Evolutionary conservation across 2,329 filamentous ascomycete species (phyloP), one percentile per base, ranked within the genome.

Genomic region (Thielaviopsis populi): DNA sequence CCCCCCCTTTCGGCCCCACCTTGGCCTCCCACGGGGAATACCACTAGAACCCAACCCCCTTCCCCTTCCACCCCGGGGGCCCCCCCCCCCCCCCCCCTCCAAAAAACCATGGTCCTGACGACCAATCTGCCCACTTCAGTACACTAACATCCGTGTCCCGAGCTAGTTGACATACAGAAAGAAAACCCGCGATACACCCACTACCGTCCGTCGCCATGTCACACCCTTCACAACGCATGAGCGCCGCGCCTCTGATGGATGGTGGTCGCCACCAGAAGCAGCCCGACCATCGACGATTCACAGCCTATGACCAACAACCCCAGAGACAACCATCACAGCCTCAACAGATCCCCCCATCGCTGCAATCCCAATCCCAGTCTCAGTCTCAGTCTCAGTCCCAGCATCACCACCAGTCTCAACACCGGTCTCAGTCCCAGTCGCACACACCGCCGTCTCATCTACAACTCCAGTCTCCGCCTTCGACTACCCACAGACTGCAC

Each of bases 201-300:
- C 24, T 19, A 24, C 22, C 48, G 13, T 37, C 10, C 37, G 27
- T 41, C 41, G 8, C 60, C 30, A 65, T 65, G 63, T 62, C 63
- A 19, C 63, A 65, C 40, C 50, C 61, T n/a, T 59, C 63, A 5
- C 60, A 65, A 50, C 60, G 60, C 19, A 59, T 53, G 53, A 60
- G 59, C 56, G 60, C 33, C 50, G 42, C 60, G 22, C 60, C 63
- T 15, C 24, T 50, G n/a, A 22, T 58, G 41, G 50, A 19, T 15
- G 53, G 50, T 13, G 59, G 59, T 30, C 11, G 56, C 46, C 46
- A 30, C n/a, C 30, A 30, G n/a, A 50, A 65, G 48, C 63, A 62
- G n/a, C 42, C 53, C 2, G 63, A 65, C 30, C 11, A 50, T 37
- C 63, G 48, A 7, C 63, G 63, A 19, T 42, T 62, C 41, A 65